Percentiles rank a stretch among this genome's conserved stretches.
Conservation (phyloP, 2,329 filamentous ascomycete species). For the Metarhizium humberi region DNA sequence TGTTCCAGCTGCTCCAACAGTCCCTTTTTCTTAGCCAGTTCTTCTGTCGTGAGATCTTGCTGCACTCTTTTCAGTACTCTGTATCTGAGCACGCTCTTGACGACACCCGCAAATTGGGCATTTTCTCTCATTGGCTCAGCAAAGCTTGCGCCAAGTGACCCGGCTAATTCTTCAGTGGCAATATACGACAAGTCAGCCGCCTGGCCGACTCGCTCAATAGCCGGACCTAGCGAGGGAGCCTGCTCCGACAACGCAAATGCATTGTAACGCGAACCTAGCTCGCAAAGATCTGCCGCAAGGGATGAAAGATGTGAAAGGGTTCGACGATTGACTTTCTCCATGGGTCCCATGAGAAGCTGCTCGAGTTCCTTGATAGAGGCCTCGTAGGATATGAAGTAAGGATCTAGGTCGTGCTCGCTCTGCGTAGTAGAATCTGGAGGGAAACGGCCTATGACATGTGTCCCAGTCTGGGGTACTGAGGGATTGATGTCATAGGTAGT, state of each 20-base stretch:
- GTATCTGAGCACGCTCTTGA: conserved; percentile 80
- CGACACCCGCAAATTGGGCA: conserved; percentile 92
- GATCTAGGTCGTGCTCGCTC: conserved; percentile 84
- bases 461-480: conserved; percentile 29
- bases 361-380: conserved; percentile 87
- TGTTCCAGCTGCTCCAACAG: conserved; percentile 83
- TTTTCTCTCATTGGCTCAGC: conserved; percentile 97
- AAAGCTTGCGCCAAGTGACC: conserved; percentile 82
- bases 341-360: conserved; percentile 76
- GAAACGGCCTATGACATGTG: conserved; percentile 67
- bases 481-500: conserved; percentile 23
- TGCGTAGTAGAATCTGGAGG: conserved; percentile 68
- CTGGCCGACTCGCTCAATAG: conserved; percentile 90
- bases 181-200: conserved; percentile 95
- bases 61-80: conserved; percentile 89
- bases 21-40: conserved; percentile 76
- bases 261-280: conserved; percentile 92
- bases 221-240: conserved; percentile 76
- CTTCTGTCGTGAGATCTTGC: conserved; percentile 93
- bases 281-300: conserved; percentile 78
- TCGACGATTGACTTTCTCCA: conserved; percentile 92
- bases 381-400: conserved; percentile 93
- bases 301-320: conserved; percentile 78
- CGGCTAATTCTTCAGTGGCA: conserved; percentile 83
- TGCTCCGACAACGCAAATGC: conserved; percentile 93